These are phyloP conservation scores for Codiaeum variegatum DNA, from an alignment of 441 rosid species.

Conservation along the genomic window DNA sequence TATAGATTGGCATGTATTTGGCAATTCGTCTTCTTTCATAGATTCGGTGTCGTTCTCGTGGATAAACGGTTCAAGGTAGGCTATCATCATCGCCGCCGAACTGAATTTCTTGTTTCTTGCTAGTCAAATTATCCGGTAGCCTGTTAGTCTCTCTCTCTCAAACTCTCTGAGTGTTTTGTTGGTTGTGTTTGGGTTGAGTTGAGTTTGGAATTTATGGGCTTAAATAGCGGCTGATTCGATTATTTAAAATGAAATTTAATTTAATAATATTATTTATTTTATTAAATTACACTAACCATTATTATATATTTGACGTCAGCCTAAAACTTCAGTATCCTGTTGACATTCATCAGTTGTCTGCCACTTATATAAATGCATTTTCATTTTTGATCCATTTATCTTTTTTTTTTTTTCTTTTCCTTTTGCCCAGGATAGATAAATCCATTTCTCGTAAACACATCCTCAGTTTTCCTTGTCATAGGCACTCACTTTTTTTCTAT, in stretches of 20 bases:
- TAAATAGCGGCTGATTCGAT: conserved; percentile 34
- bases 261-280: neutral
- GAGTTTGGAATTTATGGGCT: conserved; percentile 9
- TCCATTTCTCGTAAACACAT: too few relatives aligned
- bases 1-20: conserved; percentile 40
- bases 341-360: conserved; percentile 41
- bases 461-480: neutral
- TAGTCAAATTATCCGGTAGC: conserved; percentile 4
- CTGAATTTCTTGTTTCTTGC: neutral
- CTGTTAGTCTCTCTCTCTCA: neutral
- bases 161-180: neutral
- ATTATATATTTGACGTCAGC: conserved; percentile 29
- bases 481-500: neutral
- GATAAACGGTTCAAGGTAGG: conserved; percentile 59
- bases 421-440: too few relatives aligned
- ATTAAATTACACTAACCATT: neutral
- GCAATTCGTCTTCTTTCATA: conserved; percentile 33
- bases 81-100: conserved; percentile 55
- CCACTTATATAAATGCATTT: conserved; percentile 23
- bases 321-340: conserved; percentile 31
- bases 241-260: conserved; percentile 1
- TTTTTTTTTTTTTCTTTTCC: too few relatives aligned
- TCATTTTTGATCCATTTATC: neutral
- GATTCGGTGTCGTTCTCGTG: conserved; percentile 67
- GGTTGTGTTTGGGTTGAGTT: neutral